Evolutionary conservation across 768 basidiomycete genomes (phyloP).

Genomic region (Tricholoma matsutake): DNA sequence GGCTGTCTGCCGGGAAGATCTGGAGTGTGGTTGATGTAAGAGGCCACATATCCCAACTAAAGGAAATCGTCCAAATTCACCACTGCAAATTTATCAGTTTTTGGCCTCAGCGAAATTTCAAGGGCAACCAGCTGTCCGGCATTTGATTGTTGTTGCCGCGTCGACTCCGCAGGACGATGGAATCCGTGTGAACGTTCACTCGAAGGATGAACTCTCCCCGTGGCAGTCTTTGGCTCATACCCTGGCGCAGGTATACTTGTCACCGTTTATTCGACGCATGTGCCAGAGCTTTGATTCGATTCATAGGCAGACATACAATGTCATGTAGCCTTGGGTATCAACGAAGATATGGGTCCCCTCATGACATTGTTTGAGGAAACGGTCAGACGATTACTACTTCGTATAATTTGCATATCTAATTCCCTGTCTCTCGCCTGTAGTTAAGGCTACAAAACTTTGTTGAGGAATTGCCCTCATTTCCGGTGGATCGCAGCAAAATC

Average conservation of each 20-base stretch:
- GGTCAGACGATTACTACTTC: conserved; percentile 26
- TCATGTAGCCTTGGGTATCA: conserved; percentile 52
- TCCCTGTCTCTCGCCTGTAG: conserved; percentile 22
- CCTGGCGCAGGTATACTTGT: conserved; percentile 39
- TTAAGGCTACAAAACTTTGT: conserved; percentile 36
- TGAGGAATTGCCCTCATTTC: conserved; percentile 43
- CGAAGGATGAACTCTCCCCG: conserved; percentile 31
- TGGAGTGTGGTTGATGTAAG: conserved; percentile 45
- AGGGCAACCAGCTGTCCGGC: conserved; percentile 35
- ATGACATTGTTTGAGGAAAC: conserved; percentile 46
- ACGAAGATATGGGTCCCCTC: conserved; percentile 44
- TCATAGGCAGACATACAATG: conserved; percentile 51
- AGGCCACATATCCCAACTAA: background rate
- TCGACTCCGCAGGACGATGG: conserved; percentile 38
- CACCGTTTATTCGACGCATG: background rate
- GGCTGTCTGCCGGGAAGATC: conserved; percentile 42
- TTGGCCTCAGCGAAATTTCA: conserved; percentile 31
- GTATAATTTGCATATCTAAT: conserved; percentile 5
- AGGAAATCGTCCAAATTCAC: conserved; percentile 6
- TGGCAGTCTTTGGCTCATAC: conserved; percentile 43
- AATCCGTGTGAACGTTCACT: conserved; percentile 20
- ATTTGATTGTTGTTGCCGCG: conserved; percentile 55
- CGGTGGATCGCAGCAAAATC: conserved; percentile 31
- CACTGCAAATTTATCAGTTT: conserved; percentile 22
- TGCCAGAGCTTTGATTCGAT: conserved; percentile 2